Evolutionary conservation across 306 rosid genomes (phyloP).

Genomic region (Begonia fuchsioides): DNA sequence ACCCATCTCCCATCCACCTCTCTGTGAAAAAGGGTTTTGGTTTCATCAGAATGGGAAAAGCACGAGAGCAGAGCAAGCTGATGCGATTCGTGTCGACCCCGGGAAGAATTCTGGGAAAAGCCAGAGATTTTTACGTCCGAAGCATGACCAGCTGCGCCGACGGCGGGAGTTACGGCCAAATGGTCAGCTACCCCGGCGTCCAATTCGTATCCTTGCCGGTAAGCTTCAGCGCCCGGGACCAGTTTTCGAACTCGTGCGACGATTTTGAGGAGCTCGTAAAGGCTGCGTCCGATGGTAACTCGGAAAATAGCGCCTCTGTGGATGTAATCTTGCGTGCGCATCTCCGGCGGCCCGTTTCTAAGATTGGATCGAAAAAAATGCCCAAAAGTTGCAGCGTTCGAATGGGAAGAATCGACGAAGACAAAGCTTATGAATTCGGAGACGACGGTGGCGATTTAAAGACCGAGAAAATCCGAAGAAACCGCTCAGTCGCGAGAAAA

Average conservation of each 20-base stretch:
- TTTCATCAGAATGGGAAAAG: conserved; percentile 4
- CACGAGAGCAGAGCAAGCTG: conserved; percentile 24
- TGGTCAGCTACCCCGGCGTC: conserved; percentile 7
- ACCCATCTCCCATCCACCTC: no score
- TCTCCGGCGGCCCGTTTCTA: conserved; percentile 1
- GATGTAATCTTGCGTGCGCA: conserved; percentile 28
- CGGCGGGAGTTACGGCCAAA: conserved; percentile 15
- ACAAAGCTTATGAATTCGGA: conserved; percentile 21
- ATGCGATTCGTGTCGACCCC: conserved; percentile 37
- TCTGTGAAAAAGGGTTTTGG: no score
- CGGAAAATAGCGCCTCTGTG: conserved; percentile 25
- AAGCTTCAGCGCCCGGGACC: conserved; percentile 30
- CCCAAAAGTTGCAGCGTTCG: conserved; percentile 45
- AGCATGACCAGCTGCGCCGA: conserved; percentile 42
- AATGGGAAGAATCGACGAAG: conserved; percentile 57
- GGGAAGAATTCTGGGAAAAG: conserved; percentile 31
- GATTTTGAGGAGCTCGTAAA: conserved; percentile 43
- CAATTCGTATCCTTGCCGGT: conserved; percentile 20
- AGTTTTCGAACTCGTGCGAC: conserved; percentile 21
- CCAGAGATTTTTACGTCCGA: conserved; percentile 40
- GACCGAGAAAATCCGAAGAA: conserved; percentile 23
- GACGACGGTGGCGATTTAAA: conserved; percentile 8
- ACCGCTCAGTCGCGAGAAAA: conserved; percentile 30
- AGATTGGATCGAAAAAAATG: conserved; percentile 11
- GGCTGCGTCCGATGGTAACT: conserved; percentile 38